phyloP scores from a whole-genome alignment of 2,329 filamentous ascomycete genomes.

The Alternaria burnsii region DNA sequence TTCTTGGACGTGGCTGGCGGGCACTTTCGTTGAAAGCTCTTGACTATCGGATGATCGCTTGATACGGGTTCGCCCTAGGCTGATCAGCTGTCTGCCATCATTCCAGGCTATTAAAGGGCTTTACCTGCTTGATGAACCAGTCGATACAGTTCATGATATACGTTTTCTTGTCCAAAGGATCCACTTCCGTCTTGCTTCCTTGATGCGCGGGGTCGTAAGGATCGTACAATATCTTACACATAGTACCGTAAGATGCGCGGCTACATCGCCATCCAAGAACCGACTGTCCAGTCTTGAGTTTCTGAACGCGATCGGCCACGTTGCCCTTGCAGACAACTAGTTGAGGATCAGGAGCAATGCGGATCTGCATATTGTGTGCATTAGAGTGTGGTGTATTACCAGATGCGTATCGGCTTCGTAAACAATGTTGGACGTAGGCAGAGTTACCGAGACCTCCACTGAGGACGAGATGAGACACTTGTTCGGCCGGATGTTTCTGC shows the following conservation, averaged over 20 bases:
- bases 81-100: constrained; percentile 9
- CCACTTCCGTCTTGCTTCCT: constrained; percentile 29
- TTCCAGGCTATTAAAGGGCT: too few species aligned
- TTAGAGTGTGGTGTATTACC: constrained; percentile 26
- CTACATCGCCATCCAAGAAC: constrained; percentile 55
- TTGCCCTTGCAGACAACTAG: constrained; percentile 64
- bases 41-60: constrained; percentile 27
- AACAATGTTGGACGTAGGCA: constrained; percentile 49
- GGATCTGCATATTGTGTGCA: constrained; percentile 34
- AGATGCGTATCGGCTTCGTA: constrained; percentile 44
- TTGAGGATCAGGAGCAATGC: constrained; percentile 59
- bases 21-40: constrained; percentile 33
- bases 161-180: constrained; percentile 44
- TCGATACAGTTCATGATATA: constrained; percentile 48
- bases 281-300: constrained; percentile 52
- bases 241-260: constrained; percentile 46
- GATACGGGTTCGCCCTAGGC: constrained; percentile 34
- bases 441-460: constrained; percentile 56
- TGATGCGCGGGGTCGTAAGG: constrained; percentile 39
- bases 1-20: constrained; percentile 22
- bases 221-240: constrained; percentile 49
- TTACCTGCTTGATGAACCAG: constrained; percentile 47
- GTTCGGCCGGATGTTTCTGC: constrained; percentile 36
- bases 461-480: constrained; percentile 50
- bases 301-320: constrained; percentile 57